Percentiles rank a stretch among this genome's conserved stretches.
Conservation (phyloP, 306 rosid species). For the Quercus gilva region DNA sequence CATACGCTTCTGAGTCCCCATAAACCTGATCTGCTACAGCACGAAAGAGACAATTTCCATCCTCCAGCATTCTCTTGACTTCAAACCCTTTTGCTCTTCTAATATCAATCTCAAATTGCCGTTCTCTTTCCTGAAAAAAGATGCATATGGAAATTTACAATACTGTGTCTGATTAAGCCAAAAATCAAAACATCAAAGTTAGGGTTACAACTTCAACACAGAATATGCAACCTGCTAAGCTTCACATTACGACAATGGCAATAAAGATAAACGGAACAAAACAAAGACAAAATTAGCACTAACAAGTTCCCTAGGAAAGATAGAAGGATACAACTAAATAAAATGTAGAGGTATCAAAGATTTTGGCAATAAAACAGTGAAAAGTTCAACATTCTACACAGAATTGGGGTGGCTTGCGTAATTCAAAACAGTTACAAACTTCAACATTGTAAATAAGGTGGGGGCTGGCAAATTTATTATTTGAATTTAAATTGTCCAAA, state of each 20-base stretch:
- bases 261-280: too few species aligned
- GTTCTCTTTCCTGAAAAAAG: slow-evolving; percentile 78
- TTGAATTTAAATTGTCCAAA: neutral
- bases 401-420: neutral
- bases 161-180: neutral
- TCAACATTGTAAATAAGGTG: neutral
- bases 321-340: neutral
- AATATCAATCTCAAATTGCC: slow-evolving; percentile 85
- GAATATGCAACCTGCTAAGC: neutral
- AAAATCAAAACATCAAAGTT: neutral
- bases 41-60: slow-evolving; percentile 98
- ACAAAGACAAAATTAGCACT: too few species aligned
- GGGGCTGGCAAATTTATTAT: neutral
- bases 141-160: slow-evolving; percentile 12
- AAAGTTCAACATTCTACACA: neutral
- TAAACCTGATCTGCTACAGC: slow-evolving; percentile 97
- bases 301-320: neutral
- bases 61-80: slow-evolving; percentile 86
- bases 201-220: neutral
- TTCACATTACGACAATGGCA: neutral
- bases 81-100: slow-evolving; percentile 78
- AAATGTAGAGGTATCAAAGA: neutral
- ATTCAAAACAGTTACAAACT: neutral
- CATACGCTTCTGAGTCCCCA: slow-evolving; percentile 81
- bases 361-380: neutral